Conservation (phyloP, 78 protist genomes). For the Dictyostelium capitatum region DNA sequence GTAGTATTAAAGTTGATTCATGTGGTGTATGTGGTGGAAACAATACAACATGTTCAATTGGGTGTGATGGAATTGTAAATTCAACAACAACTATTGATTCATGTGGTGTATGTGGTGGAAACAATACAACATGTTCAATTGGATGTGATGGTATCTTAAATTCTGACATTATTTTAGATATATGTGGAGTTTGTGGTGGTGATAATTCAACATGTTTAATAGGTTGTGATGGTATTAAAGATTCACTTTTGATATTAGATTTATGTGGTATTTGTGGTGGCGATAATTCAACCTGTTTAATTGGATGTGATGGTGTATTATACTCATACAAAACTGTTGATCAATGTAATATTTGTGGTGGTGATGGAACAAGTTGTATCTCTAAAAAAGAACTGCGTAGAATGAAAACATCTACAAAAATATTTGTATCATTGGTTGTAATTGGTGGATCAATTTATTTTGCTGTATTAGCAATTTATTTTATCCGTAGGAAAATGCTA, state of each 20-base stretch:
- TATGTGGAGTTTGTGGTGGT: constrained; percentile 65
- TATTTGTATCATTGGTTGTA: neutral
- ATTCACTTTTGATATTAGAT: neutral
- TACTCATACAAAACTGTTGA: constrained; percentile 3
- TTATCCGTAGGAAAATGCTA: neutral
- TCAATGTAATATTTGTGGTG: constrained; percentile 86
- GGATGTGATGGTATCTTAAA: constrained; percentile 64
- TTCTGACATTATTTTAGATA: neutral
- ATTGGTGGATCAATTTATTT: constrained; percentile 37
- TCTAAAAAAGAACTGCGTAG: constrained; percentile 4
- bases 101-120: constrained; percentile 87
- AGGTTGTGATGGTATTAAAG: constrained; percentile 49
- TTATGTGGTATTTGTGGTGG: constrained; percentile 81
- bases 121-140: neutral
- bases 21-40: constrained; percentile 87
- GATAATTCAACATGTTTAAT: constrained; percentile 3
- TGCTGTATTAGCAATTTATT: neutral
- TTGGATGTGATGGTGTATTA: constrained; percentile 71
- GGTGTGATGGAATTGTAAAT: constrained; percentile 87
- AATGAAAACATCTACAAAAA: neutral
- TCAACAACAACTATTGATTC: constrained; percentile 19
- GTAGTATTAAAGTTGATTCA: constrained; percentile 1
- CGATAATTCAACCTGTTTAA: constrained; percentile 43
- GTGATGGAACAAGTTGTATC: constrained; percentile 67
- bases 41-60: constrained; percentile 69